Evolutionary conservation across 257 asterid species (phyloP), one percentile per base, ranked within the genome.

Genomic region (Penstemon newberryi): DNA sequence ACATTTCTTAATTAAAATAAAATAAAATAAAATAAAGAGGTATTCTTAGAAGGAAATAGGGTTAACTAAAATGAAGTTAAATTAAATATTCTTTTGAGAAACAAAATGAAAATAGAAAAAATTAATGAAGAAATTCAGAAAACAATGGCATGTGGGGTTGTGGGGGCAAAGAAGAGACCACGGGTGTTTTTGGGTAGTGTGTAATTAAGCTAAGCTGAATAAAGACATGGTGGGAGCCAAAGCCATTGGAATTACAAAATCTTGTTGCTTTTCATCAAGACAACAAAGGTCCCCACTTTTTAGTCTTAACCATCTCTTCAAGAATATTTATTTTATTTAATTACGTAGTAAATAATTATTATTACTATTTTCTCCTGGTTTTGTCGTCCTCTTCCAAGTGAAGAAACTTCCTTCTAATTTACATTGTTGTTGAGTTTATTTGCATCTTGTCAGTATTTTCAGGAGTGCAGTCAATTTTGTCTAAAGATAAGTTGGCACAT

Each of bases 91-190:
- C 33, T 25, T 25, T 25, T 25, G 33, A 25, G 33, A 25, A 25
- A 25, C 1, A 2, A 25, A 25, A 25, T 25, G 33, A 7, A 57
- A 10, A 5, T 41, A 19, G 33, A 46, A n/a, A 15, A 15, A 15
- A n/a, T n/a, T 25, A 18, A 56, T 45, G 41, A 5, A 11, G 8
- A 41, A 7, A 15, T 10, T n/a, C 6, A 5, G 8, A 15, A 33
- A 62, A 12, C 6, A 82, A 71, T 51, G 78, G 75, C 89, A 82
- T 82, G 83, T 81, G 89, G 81, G 78, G 69, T 63, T 72, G 85
- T 79, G 85, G 87, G 86, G 73, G 77, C 81, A 77, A 70, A 43
- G 75, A 62, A 54, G 83, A 78, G 81, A 73, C 83, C 83, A 72
- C 65, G 66, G 82, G 83, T 80, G 83, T 80, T 77, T 75, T 78